A percentile compares a stretch with the other conserved stretches of the same genome.
phyloP scores from a whole-genome alignment of 2,329 filamentous ascomycete genomes.

The Beauveria australis region DNA sequence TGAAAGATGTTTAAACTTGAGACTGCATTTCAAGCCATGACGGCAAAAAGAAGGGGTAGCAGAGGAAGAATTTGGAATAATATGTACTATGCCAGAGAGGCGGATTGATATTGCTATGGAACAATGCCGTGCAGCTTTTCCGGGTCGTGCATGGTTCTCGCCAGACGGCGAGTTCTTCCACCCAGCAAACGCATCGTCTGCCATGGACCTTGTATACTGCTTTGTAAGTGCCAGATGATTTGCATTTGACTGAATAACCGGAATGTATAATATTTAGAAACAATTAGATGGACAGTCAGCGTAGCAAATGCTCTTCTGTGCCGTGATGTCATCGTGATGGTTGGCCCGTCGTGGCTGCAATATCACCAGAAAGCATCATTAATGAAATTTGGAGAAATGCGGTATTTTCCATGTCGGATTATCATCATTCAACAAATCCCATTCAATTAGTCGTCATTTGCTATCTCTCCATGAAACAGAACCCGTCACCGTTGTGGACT shows the following conservation, averaged over 20 bases:
- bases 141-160: too few relatives aligned
- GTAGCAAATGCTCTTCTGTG: not conserved
- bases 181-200: too few relatives aligned
- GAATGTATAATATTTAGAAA: too few relatives aligned
- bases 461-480: not conserved
- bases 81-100: too few relatives aligned
- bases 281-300: too few relatives aligned
- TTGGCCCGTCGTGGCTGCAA: not conserved
- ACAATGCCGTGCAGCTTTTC: not conserved
- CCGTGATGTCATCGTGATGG: not conserved
- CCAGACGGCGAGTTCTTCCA: too few relatives aligned
- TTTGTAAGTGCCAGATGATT: not conserved
- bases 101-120: not conserved
- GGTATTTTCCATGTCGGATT: not conserved
- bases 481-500: not conserved
- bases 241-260: not conserved
- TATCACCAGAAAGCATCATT: not conserved
- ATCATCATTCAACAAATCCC: not conserved
- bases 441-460: not conserved
- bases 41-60: too few relatives aligned
- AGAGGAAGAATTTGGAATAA: too few relatives aligned
- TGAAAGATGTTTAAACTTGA: not conserved
- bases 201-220: too few relatives aligned
- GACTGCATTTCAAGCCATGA: not conserved
- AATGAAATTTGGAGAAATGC: not conserved